Evolutionary conservation across 2,329 filamentous ascomycete species (phyloP).

Genomic region (Fusarium sp.): DNA sequence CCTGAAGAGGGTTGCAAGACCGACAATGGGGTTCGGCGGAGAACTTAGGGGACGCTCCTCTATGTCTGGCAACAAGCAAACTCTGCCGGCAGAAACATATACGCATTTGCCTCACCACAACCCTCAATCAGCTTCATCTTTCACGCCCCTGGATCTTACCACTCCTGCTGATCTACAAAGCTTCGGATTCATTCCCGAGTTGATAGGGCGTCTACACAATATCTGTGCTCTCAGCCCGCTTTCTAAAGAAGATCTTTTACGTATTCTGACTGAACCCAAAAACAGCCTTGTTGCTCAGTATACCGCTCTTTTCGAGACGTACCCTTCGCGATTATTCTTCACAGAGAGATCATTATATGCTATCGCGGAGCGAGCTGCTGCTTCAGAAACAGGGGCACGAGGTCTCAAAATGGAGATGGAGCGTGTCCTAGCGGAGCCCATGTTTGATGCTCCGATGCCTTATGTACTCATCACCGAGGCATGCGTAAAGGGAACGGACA

Average conservation of each 20-base stretch:
- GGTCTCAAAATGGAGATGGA: constrained; percentile 85
- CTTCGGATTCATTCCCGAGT: constrained; percentile 92
- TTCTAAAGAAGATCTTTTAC: constrained; percentile 72
- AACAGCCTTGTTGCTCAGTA: constrained; percentile 92
- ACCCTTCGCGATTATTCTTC: constrained; percentile 83
- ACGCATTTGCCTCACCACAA: constrained; percentile 65
- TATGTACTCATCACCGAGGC: constrained; percentile 79
- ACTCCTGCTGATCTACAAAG: constrained; percentile 80
- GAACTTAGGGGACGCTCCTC: constrained; percentile 71
- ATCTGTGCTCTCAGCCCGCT: constrained; percentile 86
- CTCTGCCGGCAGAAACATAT: constrained; percentile 71
- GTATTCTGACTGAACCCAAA: constrained; percentile 90
- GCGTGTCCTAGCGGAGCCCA: constrained; percentile 78
- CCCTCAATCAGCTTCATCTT: constrained; percentile 48
- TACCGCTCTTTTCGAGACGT: constrained; percentile 82
- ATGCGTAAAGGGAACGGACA: constrained; percentile 70
- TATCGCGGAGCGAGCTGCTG: constrained; percentile 74
- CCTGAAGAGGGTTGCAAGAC: constrained; percentile 84
- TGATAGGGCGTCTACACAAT: constrained; percentile 95
- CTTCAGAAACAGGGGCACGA: constrained; percentile 77
- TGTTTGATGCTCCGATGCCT: constrained; percentile 82
- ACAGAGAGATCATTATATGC: constrained; percentile 83
- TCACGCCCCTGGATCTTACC: constrained; percentile 74
- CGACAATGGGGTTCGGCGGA: constrained; percentile 90
- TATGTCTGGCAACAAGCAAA: constrained; percentile 60